Conservation (phyloP, 139 green algal species). For the Parachlorella kessleri region DNA sequence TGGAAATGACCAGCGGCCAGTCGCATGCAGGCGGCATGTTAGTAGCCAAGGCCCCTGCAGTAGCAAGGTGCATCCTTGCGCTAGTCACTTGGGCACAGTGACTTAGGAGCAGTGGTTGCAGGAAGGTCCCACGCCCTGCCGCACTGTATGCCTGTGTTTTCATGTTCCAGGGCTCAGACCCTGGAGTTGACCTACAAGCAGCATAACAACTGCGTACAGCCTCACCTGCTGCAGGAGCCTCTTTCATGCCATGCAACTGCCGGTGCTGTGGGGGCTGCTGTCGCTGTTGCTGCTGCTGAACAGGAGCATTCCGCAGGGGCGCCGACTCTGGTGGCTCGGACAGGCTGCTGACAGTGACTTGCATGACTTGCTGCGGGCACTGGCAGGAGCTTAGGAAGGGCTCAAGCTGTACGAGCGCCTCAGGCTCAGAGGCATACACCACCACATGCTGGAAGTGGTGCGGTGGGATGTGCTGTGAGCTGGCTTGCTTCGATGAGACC, state of each 20-base stretch:
- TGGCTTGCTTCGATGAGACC: background rate
- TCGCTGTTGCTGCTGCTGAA: background rate
- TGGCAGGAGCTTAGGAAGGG: background rate
- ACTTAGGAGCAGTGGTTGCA: no score
- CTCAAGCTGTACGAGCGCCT: background rate
- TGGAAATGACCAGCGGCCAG: slow-evolving; percentile 42
- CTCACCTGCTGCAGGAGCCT: no score
- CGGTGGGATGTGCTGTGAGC: slow-evolving; percentile 8
- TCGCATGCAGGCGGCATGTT: background rate
- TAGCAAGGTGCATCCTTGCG: no score
- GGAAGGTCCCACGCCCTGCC: no score
- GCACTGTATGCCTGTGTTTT: no score
- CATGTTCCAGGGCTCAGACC: no score
- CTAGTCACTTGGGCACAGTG: no score
- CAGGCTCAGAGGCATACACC: slow-evolving; percentile 36
- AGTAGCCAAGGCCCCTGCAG: background rate
- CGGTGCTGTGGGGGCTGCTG: background rate
- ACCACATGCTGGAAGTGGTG: slow-evolving; percentile 32
- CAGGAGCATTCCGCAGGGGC: background rate
- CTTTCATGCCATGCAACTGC: no score
- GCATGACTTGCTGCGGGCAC: slow-evolving; percentile 1
- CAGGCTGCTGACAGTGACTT: background rate
- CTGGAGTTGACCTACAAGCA: no score
- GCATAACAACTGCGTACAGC: no score
- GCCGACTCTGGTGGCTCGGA: background rate